Percentiles rank a stretch among this genome's conserved stretches.
Conservation (phyloP, 2,329 filamentous ascomycete genomes). For the Sporothrix pseudoabietina region DNA sequence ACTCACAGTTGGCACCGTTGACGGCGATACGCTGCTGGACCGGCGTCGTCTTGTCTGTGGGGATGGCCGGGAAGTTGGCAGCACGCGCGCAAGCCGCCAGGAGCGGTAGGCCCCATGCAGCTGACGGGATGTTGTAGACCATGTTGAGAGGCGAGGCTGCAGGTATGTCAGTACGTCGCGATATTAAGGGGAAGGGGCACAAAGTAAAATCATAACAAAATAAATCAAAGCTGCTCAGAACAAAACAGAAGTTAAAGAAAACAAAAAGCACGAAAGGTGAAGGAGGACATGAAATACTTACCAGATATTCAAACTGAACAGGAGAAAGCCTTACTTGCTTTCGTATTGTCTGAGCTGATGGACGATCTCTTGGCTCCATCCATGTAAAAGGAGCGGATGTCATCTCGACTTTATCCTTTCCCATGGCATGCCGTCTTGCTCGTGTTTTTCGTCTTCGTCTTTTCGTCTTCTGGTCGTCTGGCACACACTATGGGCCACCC, state of each 20-base stretch:
- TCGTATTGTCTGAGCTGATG: background rate
- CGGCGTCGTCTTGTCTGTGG: slow-evolving; percentile 54
- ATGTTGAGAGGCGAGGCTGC: slow-evolving; percentile 27
- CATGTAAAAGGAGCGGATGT: background rate
- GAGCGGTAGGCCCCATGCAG: slow-evolving; percentile 31
- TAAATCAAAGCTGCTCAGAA: background rate
- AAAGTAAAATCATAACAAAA: background rate
- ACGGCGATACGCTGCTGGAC: slow-evolving; percentile 57
- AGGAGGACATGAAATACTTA: background rate
- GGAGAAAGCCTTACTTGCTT: background rate
- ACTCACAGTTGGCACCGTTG: slow-evolving; percentile 51
- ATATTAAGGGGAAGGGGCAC: background rate
- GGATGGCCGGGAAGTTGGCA: slow-evolving; percentile 49
- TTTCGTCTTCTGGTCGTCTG: background rate
- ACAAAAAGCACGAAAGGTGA: background rate
- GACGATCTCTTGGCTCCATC: background rate
- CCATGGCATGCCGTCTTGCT: background rate
- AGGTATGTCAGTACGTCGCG: background rate
- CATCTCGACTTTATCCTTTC: slow-evolving; percentile 23
- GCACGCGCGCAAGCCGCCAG: slow-evolving; percentile 28
- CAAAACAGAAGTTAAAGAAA: background rate
- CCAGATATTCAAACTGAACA: background rate
- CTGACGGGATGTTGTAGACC: slow-evolving; percentile 19
- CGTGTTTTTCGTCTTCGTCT: too few species aligned
- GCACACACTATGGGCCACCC: background rate